phyloP scores from a whole-genome alignment of 2,329 filamentous ascomycete genomes.

The Colletotrichum lini region DNA sequence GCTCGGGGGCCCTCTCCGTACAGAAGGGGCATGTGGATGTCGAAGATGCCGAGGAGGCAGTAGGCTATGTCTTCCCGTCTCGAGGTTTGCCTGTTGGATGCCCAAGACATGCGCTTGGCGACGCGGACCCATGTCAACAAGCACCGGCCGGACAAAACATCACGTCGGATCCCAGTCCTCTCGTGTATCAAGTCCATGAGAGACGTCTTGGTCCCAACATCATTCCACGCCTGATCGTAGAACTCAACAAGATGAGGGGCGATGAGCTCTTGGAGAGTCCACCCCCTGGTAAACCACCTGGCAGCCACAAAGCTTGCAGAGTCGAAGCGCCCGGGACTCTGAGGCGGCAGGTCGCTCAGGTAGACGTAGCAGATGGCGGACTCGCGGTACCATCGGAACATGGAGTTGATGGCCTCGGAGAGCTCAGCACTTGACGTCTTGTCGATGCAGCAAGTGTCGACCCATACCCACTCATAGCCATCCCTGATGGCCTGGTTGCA shows the following conservation, averaged over 20 bases:
- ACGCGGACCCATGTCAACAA: constrained; percentile 34
- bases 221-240: constrained; percentile 47
- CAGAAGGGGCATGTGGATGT: constrained; percentile 53
- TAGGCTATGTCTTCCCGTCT: constrained; percentile 51
- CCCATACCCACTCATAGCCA: constrained; percentile 47
- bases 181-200: constrained; percentile 40
- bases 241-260: constrained; percentile 49
- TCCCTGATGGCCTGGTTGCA: constrained; percentile 44
- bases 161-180: neutral
- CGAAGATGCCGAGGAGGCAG: constrained; percentile 51
- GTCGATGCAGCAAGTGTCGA: constrained; percentile 52
- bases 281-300: constrained; percentile 47
- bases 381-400: constrained; percentile 47
- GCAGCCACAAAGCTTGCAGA: neutral
- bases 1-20: constrained; percentile 49
- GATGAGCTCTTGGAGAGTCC: constrained; percentile 51
- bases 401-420: constrained; percentile 49
- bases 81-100: constrained; percentile 48
- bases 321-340: constrained; percentile 22
- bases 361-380: constrained; percentile 49
- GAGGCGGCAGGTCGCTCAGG: constrained; percentile 17
- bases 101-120: constrained; percentile 46
- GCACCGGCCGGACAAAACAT: neutral
- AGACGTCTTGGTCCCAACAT: constrained; percentile 46
- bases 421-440: constrained; percentile 48